Percentiles rank a stretch among this genome's conserved stretches.
These are phyloP conservation scores for Bullera alba DNA, from an alignment of 768 basidiomycete species.

Conservation along the genomic window DNA sequence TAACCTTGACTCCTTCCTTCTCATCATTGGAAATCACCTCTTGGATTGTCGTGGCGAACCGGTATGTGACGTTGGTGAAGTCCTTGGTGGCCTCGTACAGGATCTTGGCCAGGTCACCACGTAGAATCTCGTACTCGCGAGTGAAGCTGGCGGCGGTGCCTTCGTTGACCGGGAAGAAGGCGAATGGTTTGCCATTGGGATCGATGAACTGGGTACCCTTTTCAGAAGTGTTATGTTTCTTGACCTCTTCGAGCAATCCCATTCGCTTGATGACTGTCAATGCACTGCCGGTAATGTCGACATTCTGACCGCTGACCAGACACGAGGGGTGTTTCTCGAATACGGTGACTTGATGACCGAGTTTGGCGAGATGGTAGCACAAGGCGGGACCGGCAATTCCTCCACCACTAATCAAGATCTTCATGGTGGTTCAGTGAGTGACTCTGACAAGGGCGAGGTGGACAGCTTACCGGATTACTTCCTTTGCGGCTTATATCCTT, in stretches of 20 bases:
- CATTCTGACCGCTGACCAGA: slow-evolving; percentile 27
- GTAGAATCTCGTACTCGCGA: slow-evolving; percentile 34
- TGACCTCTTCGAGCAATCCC: slow-evolving; percentile 16
- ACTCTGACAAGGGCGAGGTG: no score
- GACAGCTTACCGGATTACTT: no score
- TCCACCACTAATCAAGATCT: slow-evolving; percentile 30
- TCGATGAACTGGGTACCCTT: slow-evolving; percentile 24
- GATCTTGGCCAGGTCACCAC: slow-evolving; percentile 32
- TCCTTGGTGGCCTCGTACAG: slow-evolving; percentile 21
- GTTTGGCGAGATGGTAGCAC: slow-evolving; percentile 26
- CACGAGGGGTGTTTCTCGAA: slow-evolving; percentile 27
- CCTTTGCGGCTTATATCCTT: no score
- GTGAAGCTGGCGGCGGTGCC: slow-evolving; percentile 9
- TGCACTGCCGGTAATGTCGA: slow-evolving; percentile 26
- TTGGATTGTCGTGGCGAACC: slow-evolving; percentile 22
- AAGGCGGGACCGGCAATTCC: slow-evolving; percentile 36
- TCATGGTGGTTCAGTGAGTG: no score
- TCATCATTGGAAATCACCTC: slow-evolving; percentile 12
- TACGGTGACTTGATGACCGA: slow-evolving; percentile 21
- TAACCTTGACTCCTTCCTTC: slow-evolving; percentile 12
- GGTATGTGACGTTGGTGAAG: slow-evolving; percentile 9
- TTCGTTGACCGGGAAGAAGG: slow-evolving; percentile 9
- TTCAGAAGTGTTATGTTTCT: slow-evolving; percentile 17
- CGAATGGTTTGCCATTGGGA: slow-evolving; percentile 10
- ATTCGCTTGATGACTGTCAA: slow-evolving; percentile 25